A percentile compares a stretch with the other conserved stretches of the same genome.
Evolutionary conservation across 176 grass and related monocot species (phyloP).

Genomic region (Oropetium thomaeum): DNA sequence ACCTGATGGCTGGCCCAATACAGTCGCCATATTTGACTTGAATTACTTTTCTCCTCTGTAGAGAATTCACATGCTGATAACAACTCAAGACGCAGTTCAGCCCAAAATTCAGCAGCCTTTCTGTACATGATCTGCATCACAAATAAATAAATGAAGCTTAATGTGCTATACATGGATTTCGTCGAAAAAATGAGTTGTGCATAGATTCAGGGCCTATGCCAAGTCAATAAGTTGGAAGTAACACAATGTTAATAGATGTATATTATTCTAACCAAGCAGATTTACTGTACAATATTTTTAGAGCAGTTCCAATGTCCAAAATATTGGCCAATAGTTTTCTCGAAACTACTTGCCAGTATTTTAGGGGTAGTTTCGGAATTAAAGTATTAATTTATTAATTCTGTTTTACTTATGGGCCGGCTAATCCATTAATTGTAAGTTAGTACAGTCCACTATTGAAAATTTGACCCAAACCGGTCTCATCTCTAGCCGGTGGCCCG

Average conservation of each 20-base stretch:
- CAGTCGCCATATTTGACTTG: constrained; percentile 88
- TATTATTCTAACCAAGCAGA: neutral
- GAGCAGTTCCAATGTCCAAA: no score
- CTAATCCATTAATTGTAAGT: no score
- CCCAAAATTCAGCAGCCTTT: constrained; percentile 88
- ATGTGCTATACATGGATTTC: neutral
- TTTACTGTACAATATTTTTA: neutral
- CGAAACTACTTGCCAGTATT: no score
- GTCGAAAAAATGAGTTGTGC: neutral
- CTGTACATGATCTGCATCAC: constrained; percentile 77
- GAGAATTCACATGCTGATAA: constrained; percentile 77
- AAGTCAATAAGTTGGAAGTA: neutral
- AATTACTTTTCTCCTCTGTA: constrained; percentile 66
- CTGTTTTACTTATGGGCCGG: no score
- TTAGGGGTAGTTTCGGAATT: no score
- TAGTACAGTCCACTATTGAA: no score
- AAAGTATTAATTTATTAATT: no score
- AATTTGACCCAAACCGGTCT: no score
- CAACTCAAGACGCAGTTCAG: constrained; percentile 79
- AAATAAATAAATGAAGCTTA: constrained; percentile 20
- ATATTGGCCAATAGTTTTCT: no score
- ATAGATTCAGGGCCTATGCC: neutral
- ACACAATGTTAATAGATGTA: constrained; percentile 11
- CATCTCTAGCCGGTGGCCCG: no score
- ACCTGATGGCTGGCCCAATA: constrained; percentile 99